Conservation (phyloP, 2,329 filamentous ascomycete genomes). For the Colletotrichum eremochloae region DNA sequence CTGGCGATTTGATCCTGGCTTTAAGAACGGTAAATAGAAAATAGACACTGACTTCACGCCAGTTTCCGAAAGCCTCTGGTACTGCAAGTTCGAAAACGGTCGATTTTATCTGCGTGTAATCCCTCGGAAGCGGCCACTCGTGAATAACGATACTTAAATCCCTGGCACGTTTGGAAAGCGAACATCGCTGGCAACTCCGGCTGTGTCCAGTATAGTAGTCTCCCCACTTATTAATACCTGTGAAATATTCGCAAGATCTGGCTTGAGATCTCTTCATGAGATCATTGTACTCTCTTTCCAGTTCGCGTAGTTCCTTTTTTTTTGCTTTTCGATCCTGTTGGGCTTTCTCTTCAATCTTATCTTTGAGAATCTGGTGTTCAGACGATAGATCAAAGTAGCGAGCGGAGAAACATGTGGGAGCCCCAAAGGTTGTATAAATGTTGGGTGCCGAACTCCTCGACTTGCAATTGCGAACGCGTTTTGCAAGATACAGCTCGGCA, state of each 20-base stretch:
- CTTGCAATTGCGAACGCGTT: conserved; percentile 47
- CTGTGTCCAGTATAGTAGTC: conserved; percentile 24
- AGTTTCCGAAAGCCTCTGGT: conserved; percentile 57
- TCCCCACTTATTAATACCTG: neutral
- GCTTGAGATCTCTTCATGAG: conserved; percentile 45
- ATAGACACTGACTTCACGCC: conserved; percentile 63
- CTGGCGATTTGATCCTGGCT: neutral
- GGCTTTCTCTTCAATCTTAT: conserved; percentile 47
- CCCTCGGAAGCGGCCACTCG: conserved; percentile 68
- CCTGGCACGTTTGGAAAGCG: conserved; percentile 48
- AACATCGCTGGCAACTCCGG: conserved; percentile 55
- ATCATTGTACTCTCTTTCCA: conserved; percentile 47
- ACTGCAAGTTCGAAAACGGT: conserved; percentile 66
- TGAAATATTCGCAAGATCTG: conserved; percentile 19
- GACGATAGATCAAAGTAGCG: conserved; percentile 61
- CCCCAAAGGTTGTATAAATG: conserved; percentile 56
- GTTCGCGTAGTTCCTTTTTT: conserved; percentile 48
- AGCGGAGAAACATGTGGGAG: conserved; percentile 58
- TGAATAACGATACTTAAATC: conserved; percentile 60
- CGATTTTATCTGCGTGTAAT: conserved; percentile 52
- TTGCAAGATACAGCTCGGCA: conserved; percentile 62
- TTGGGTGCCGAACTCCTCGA: conserved; percentile 27
- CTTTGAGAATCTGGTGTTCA: conserved; percentile 9
- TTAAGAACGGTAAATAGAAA: conserved; percentile 57
- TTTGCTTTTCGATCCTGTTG: conserved; percentile 47